Base-by-base conservation (phyloP, 371 early-diverging fungal genomes). In the Circinella umbellata region DNA sequence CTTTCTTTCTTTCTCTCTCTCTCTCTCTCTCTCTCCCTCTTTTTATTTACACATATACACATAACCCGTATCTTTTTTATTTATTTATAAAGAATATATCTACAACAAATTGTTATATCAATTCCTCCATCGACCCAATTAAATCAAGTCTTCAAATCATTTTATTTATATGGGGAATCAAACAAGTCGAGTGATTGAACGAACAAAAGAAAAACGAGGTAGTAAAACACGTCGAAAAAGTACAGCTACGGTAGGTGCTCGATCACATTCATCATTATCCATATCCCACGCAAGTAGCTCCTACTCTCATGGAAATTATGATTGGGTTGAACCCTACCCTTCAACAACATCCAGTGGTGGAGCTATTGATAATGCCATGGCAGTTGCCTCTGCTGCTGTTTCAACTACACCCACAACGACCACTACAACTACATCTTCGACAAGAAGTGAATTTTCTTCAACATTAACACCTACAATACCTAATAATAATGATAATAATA, bases 161-260 rank as follows among this genome's bases (percentile, higher is more conserved):
- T 47, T 9, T 11, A 47, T 47, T 47, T 15, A 47, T 35, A 81
- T 82, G 82, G 82, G 82, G 27, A 82, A 78, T 64, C 82, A 82
- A 73, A 74, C 82, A 14, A 82, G 82, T 73, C 70, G 75, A 68
- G 76, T 79, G 9, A 76, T 82, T 53, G 78, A 82, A 65, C 75
- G 72, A 54, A 68, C 75, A 17, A 76, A 72, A 73, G 82, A 82
- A 38, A 18, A 61, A 18, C 74, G 74, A 61, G 70, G 60, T 36
- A 73, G 67, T 27, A 72, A 70, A 51, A 69, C 51, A 35, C 78
- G 82, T 13, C 69, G 80, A 57, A 71, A 77, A 51, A 82, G 82
- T 62, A 80, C 78, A 37, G 71, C 78, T 36, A 79, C 78, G 15
- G 38, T 78, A 4, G 78, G 79, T 63, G 63, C 69, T 39, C 61